These are phyloP conservation scores for Cryptomeria japonica DNA, from an alignment of 75 land plant species.

Conservation along the genomic window DNA sequence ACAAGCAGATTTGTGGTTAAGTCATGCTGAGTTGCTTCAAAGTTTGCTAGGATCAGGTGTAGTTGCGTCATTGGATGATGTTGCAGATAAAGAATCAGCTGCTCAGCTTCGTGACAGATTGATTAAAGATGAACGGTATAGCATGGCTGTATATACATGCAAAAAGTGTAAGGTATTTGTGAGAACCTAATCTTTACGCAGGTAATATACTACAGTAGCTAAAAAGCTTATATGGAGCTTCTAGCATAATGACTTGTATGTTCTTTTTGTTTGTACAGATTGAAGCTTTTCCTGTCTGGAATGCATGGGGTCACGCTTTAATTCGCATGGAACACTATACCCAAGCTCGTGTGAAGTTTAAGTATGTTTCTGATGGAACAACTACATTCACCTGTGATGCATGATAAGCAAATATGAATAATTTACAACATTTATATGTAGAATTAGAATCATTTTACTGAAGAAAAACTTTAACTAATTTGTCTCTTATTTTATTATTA, in stretches of 20 bases:
- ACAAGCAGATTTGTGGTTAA: conserved; percentile 86
- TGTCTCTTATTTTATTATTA: not conserved
- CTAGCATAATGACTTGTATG: not conserved
- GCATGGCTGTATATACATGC: conserved; percentile 96
- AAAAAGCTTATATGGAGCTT: not conserved
- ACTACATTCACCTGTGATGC: not conserved
- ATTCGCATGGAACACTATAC: conserved; percentile 95
- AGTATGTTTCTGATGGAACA: conserved; percentile 42
- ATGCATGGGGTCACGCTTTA: conserved; percentile 98
- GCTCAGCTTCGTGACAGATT: conserved; percentile 85
- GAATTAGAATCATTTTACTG: not conserved
- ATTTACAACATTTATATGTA: not conserved
- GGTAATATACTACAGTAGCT: not conserved
- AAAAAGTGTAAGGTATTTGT: conserved; percentile 89
- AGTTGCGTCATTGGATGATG: conserved; percentile 86
- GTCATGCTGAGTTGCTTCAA: conserved; percentile 93
- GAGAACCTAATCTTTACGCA: not conserved
- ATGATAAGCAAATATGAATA: not conserved
- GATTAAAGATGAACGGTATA: conserved; percentile 84
- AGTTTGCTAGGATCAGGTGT: conserved; percentile 91
- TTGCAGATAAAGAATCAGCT: conserved; percentile 82
- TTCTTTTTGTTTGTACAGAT: conserved; percentile 43
- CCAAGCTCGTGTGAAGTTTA: conserved; percentile 95
- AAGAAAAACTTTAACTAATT: not conserved
- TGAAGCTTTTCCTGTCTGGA: conserved; percentile 98